phyloP scores from a whole-genome alignment of 2,329 filamentous ascomycete species.

The Bipolaris oryzae region DNA sequence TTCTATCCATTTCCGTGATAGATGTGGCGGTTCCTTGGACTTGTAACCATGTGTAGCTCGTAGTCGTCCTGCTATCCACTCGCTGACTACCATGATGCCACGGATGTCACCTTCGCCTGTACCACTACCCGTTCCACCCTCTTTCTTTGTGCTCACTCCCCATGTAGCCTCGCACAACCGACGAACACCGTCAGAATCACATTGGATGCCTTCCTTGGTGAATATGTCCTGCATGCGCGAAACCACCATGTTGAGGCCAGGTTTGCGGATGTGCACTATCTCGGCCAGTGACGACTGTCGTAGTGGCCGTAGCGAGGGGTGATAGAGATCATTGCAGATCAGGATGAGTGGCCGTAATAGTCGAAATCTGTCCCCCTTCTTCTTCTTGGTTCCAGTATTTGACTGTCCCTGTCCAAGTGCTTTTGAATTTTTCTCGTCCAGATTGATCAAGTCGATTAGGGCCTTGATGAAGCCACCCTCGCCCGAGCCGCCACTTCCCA shows the following conservation, averaged over 20 bases:
- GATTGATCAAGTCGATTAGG: slow-evolving; percentile 83
- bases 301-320: slow-evolving; percentile 82
- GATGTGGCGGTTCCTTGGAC: slow-evolving; percentile 51
- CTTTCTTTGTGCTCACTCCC: slow-evolving; percentile 76
- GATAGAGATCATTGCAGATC: slow-evolving; percentile 97
- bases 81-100: slow-evolving; percentile 82
- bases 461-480: slow-evolving; percentile 97
- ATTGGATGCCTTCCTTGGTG: slow-evolving; percentile 83
- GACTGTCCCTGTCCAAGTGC: slow-evolving; percentile 44
- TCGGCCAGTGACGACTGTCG: slow-evolving; percentile 86
- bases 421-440: slow-evolving; percentile 80
- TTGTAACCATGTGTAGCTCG: slow-evolving; percentile 51
- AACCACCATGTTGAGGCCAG: slow-evolving; percentile 84
- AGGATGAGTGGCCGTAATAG: slow-evolving; percentile 87
- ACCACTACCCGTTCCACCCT: slow-evolving; percentile 63
- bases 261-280: slow-evolving; percentile 88
- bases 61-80: slow-evolving; percentile 81
- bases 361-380: slow-evolving; percentile 84
- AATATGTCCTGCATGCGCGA: slow-evolving; percentile 82
- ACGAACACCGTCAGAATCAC: slow-evolving; percentile 86
- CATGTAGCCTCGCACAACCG: slow-evolving; percentile 83
- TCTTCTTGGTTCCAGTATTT: slow-evolving; percentile 58
- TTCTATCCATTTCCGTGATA: slow-evolving; percentile 81
- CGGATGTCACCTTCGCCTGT: slow-evolving; percentile 76
- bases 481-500: slow-evolving; percentile 68